These are phyloP conservation scores for Diversispora epigaea DNA, from an alignment of 192 early-diverging fungal species.

Conservation along the genomic window DNA sequence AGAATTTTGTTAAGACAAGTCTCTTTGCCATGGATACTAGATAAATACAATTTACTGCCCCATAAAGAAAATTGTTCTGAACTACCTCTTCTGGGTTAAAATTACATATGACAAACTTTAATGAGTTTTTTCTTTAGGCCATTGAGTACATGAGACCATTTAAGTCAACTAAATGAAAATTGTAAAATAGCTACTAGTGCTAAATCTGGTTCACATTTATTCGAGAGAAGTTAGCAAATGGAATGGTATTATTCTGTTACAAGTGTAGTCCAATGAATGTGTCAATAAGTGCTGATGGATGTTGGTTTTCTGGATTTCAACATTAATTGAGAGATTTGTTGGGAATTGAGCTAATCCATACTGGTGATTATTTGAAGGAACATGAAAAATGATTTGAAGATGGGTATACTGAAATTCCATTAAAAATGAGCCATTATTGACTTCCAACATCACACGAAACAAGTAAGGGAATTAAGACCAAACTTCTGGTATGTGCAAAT, in stretches of 20 bases:
- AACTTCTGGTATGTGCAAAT: constrained; percentile 26
- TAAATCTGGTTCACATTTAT: constrained; percentile 15
- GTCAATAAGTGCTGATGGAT: constrained; percentile 24
- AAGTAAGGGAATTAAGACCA: background rate
- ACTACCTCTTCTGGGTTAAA: background rate
- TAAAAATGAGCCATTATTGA: constrained; percentile 25
- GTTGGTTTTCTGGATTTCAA: constrained; percentile 32
- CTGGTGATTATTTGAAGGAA: background rate
- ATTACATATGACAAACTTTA: background rate
- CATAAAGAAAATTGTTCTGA: constrained; percentile 5
- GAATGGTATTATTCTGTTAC: constrained; percentile 34
- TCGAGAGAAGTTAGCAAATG: constrained; percentile 43
- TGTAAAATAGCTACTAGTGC: background rate
- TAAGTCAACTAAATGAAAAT: constrained; percentile 4
- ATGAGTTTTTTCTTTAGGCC: background rate
- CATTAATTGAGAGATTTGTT: constrained; percentile 24
- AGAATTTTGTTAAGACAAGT: constrained; percentile 5
- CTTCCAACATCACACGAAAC: constrained; percentile 21
- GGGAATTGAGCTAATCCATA: constrained; percentile 24
- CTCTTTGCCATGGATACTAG: background rate
- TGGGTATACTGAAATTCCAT: constrained; percentile 14
- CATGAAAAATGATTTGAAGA: constrained; percentile 29
- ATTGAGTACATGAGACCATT: constrained; percentile 17
- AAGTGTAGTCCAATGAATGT: constrained; percentile 22
- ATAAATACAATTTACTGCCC: constrained; percentile 11